Evolutionary conservation across 2,329 filamentous ascomycete genomes (phyloP), one percentile per base, ranked within the genome.

Genomic region (Aureobasidium sp.): DNA sequence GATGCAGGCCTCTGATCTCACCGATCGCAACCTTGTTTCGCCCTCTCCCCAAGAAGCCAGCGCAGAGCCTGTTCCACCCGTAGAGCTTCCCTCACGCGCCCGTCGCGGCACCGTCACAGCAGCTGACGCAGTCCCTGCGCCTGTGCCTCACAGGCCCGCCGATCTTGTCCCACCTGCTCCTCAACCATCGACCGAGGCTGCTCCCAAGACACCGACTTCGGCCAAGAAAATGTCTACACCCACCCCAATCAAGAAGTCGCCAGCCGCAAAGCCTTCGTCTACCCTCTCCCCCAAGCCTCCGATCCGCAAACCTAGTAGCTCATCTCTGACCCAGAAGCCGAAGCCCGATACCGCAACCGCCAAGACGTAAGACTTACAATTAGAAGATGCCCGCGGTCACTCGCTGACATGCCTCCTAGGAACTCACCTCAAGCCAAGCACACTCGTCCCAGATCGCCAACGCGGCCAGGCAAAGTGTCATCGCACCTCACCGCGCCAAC

Each of bases 401-500:
- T 10, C 35, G 24, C 25, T 47, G 17, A 48, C 8, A n/a, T 17
- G 14, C 22, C n/a, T 34, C 6, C 24, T 32, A 35, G 29, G 6
- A 54, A 25, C 17, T 54, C 62, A 59, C 42, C 66, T 66, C 25
- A 70, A 24, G 30, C 48, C 19, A 51, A 51, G 19, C 37, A 35
- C 5, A 37, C 35, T 21, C 84, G 81, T 64, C 70, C 76, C 35
- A 83, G 81, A 66, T 88, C 85, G 10, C 83, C 83, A 2, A 89
- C 86, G 2, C 79, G 81, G 53, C 84, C 85, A 8, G 73, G 83
- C 48, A 80, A 79, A 54, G 72, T 89, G 1, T 82, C 85, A 7
- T 73, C 84, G 8, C 83, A 84, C 54, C 72, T 89, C 25, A 85
- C 77, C 21, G 82, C 84, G 5, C 85, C 83, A 27, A 90, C 86